A percentile compares a stretch with the other conserved stretches of the same genome.
Conservation (phyloP, 371 early-diverging fungal species). For the Mortierella sp. region DNA sequence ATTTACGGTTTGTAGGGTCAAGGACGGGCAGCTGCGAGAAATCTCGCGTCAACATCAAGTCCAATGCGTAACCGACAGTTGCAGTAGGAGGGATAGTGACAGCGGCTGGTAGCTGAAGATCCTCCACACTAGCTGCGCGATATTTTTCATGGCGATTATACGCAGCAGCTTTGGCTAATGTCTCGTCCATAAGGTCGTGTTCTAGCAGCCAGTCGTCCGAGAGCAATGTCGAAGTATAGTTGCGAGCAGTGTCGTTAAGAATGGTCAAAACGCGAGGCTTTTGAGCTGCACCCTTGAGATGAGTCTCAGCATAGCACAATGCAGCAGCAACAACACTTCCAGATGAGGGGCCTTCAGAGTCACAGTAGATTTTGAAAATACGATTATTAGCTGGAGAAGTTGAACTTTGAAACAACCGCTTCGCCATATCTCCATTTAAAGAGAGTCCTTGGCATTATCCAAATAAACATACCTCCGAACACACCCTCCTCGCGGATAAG, state of each 20-base stretch:
- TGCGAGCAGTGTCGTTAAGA: constrained; percentile 78
- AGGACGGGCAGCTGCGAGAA: constrained; percentile 92
- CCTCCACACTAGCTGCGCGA: constrained; percentile 86
- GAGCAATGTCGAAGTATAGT: constrained; percentile 77
- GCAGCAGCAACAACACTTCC: constrained; percentile 83
- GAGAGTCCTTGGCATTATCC: too few relatives aligned
- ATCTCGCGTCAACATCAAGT: constrained; percentile 84
- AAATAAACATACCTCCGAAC: constrained; percentile 62
- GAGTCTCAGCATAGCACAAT: constrained; percentile 58
- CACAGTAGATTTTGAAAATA: not conserved
- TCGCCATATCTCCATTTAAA: too few relatives aligned
- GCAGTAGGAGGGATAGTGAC: constrained; percentile 75
- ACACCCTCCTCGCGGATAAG: constrained; percentile 78
- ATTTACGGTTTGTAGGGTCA: constrained; percentile 68
- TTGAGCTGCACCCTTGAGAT: constrained; percentile 26
- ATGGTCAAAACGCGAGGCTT: constrained; percentile 64
- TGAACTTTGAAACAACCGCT: not conserved
- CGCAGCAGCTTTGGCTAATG: constrained; percentile 69
- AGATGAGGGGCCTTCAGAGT: constrained; percentile 68
- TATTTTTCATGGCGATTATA: constrained; percentile 75
- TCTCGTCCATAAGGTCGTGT: constrained; percentile 78
- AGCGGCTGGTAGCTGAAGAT: constrained; percentile 87
- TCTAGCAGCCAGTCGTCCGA: constrained; percentile 84
- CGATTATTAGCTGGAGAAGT: not conserved
- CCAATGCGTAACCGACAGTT: constrained; percentile 73